Evolutionary conservation across 306 rosid genomes (phyloP), one percentile per base, ranked within the genome.

Genomic region (Astragalus glycyphyllos): DNA sequence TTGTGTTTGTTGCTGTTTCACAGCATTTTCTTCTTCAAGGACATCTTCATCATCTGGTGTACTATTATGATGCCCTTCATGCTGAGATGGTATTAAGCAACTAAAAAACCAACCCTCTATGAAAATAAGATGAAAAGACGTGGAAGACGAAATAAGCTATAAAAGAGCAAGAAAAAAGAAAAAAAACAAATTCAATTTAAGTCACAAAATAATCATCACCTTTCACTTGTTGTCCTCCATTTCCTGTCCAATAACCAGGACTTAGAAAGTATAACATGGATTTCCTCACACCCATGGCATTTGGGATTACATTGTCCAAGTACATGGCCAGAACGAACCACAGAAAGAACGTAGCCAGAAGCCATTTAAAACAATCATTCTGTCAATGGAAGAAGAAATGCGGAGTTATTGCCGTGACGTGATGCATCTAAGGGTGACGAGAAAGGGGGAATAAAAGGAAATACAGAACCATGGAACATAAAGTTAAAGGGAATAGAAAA

Each of bases 21-120:
- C 96, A 15, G 58, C 32, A 71, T 74, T 88, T 87, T 88, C 97
- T 83, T 93, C 98, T 79, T 87, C 84, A 60, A 78, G 84, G 48
- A 93, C 98, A 83, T 93, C 98, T 69, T 85, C 89, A 81, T 93
- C 97, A 55, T 93, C 90, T 51, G 96, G 84, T 42, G 81, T 76
- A 71, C 65, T 9, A 45, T n/a, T n/a, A n/a, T n/a, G n/a, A n/a
- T 60, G 78, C 74, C 84, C 97, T 75, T 65, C 79, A 40, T 46
- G 72, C 2, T 87, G 87, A 63, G 53, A 44, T 71, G 90, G 84
- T 72, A 69, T 77, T 5, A 79, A 26, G 86, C 96, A 90, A 82
- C 90, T 84, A 81, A 87, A 92, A 80, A 90, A 8, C 44, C 88
- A 87, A 50, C 98, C 92, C 85, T 93, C 98, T 93, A 20, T 38